Evolutionary conservation across 768 basidiomycete species (phyloP).

Genomic region (Rhizopogon rudus): DNA sequence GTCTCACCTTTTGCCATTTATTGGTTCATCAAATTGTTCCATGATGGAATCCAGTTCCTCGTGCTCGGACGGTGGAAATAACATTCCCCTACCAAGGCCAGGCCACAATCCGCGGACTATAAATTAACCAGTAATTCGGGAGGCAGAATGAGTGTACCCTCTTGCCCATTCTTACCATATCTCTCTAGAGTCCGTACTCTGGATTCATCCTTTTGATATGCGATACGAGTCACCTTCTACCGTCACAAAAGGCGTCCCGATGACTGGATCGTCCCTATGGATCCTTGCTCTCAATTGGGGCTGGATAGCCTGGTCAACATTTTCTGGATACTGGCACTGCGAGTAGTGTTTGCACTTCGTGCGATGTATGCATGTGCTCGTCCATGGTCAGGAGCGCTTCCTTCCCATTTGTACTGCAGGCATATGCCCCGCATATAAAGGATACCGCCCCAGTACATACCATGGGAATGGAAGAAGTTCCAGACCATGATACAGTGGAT

Average conservation of each 20-base stretch:
- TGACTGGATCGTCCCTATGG: neutral
- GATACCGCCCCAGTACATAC: slow-evolving; percentile 36
- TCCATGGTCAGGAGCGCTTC: slow-evolving; percentile 33
- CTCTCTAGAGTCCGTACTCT: neutral
- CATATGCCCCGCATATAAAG: slow-evolving; percentile 26
- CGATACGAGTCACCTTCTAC: neutral
- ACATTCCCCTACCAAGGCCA: neutral
- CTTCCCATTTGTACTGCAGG: slow-evolving; percentile 30
- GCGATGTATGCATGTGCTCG: slow-evolving; percentile 19
- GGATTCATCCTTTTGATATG: neutral
- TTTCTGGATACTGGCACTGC: neutral
- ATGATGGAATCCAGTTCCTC: neutral
- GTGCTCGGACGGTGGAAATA: neutral
- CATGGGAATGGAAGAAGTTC: slow-evolving; percentile 54
- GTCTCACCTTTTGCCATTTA: neutral
- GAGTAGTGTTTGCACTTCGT: neutral
- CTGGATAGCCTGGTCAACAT: neutral
- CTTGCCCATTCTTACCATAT: neutral
- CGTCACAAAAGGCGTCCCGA: neutral
- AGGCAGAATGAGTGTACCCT: neutral
- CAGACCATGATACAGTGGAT: slow-evolving; percentile 30
- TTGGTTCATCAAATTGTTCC: neutral
- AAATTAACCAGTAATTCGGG: neutral
- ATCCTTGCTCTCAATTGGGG: neutral
- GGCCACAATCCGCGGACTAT: neutral